Base-by-base conservation (phyloP, 306 rosid species). In the Cyclanthera cordifolia region DNA sequence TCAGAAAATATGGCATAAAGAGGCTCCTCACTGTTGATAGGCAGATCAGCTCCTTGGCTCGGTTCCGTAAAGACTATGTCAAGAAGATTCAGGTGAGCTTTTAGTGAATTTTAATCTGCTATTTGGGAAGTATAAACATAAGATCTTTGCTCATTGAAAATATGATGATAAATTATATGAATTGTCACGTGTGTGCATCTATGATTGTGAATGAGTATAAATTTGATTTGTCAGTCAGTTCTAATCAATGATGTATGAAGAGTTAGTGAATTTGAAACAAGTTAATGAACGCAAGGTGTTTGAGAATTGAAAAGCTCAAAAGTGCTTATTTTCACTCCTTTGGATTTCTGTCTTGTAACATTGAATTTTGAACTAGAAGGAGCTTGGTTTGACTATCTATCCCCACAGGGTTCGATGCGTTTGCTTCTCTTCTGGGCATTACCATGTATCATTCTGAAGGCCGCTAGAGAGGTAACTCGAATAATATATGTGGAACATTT, bases 21-120 rank as follows among this genome's bases (percentile, higher is more conserved):
- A 83, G 61, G 73, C 77, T 83, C 78, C 72, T 83, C 71, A 79
- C 76, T 72, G 82, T 83, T 46, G 87, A 83, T 73, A 73, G 81
- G 34, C 20, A 16, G 10, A 72, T 65, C 67, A 81, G 79, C 24
- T 72, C 69, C 23, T 69, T 46, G 75, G 21, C 69, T 25, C 79
- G 64, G 74, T 83, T 75, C 28, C 87, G 76, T 15, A 69, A 77
- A 10, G 80, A 83, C 13, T 83, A 83, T 47, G 45, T 72, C 10
- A 45, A 46, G 47, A 77, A 72, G 80, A 80, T 77, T 77, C 53
- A 47, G 10, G 87, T 83, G 30, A 77, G 80, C 45, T 61, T 71
- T 25, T 21, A 71, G 1, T 37, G 43, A 37, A 7, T 37, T 11
- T 37, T 25, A 39, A 49, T 32, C 54, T 69, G 2, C 49, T 28